These are phyloP conservation scores for Daldinia sp. DNA, from an alignment of 2,329 filamentous ascomycete genomes.

Conservation along the genomic window DNA sequence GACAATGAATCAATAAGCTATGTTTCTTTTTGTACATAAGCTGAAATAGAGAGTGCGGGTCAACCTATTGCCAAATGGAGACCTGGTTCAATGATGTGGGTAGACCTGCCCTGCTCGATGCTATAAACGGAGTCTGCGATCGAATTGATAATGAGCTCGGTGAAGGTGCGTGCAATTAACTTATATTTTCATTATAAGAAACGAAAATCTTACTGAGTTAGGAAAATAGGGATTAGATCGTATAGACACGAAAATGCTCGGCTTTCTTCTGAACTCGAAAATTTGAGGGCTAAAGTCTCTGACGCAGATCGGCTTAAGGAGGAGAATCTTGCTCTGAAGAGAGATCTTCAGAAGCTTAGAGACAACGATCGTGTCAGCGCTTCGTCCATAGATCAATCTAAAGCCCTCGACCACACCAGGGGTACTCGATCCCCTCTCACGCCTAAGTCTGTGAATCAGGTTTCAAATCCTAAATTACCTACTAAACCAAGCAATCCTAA, in stretches of 20 bases:
- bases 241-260: constrained; percentile 42
- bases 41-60: neutral
- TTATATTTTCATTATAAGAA: neutral
- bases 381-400: constrained; percentile 11
- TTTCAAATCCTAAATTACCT: constrained; percentile 35
- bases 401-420: constrained; percentile 16
- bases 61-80: constrained; percentile 44
- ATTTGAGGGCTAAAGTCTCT: constrained; percentile 51
- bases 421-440: constrained; percentile 47
- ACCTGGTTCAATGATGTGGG: constrained; percentile 50
- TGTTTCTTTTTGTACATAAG: neutral
- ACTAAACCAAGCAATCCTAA: constrained; percentile 35
- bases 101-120: constrained; percentile 47
- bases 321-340: constrained; percentile 58
- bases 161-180: constrained; percentile 40
- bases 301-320: constrained; percentile 55
- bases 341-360: constrained; percentile 53
- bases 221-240: constrained; percentile 34
- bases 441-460: constrained; percentile 45
- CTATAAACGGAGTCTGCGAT: constrained; percentile 47
- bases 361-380: constrained; percentile 32
- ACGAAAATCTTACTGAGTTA: constrained; percentile 14
- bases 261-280: constrained; percentile 53
- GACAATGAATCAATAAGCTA: neutral
- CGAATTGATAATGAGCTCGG: constrained; percentile 46